phyloP scores from a whole-genome alignment of 345 rosid genomes.

The Ricinus communis region DNA sequence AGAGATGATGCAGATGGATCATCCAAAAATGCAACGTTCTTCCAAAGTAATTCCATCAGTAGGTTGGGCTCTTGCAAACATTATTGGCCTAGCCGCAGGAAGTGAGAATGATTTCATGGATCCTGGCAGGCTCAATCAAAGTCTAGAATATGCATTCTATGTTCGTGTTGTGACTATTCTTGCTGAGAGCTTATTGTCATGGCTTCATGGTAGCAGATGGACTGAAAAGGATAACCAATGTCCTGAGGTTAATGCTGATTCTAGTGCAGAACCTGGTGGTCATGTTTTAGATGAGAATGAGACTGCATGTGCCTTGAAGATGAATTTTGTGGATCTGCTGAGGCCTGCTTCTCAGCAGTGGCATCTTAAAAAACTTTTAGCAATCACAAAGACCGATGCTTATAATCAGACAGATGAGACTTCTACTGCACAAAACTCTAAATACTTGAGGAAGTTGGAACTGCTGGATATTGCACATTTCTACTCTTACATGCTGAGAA shows the following conservation, averaged over 20 bases:
- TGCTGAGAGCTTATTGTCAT: slow-evolving; percentile 58
- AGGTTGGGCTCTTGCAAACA: slow-evolving; percentile 90
- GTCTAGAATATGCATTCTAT: slow-evolving; percentile 57
- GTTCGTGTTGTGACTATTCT: slow-evolving; percentile 59
- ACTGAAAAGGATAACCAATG: slow-evolving; percentile 43
- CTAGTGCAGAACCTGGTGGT: slow-evolving; percentile 27
- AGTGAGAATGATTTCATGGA: slow-evolving; percentile 61
- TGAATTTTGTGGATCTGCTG: slow-evolving; percentile 57
- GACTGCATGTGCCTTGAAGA: slow-evolving; percentile 33
- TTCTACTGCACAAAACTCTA: slow-evolving; percentile 26
- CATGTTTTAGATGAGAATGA: slow-evolving; percentile 30
- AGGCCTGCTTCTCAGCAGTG: slow-evolving; percentile 85
- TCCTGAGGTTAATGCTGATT: slow-evolving; percentile 42
- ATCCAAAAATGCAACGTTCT: slow-evolving; percentile 35
- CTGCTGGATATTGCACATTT: slow-evolving; percentile 68
- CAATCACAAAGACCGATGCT: slow-evolving; percentile 42
- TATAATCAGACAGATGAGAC: slow-evolving; percentile 28
- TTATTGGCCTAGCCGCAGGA: slow-evolving; percentile 61
- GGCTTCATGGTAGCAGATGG: slow-evolving; percentile 50
- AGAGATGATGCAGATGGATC: slow-evolving; percentile 52
- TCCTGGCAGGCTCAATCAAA: slow-evolving; percentile 45
- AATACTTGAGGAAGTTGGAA: slow-evolving; percentile 43
- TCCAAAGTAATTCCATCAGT: slow-evolving; percentile 57
- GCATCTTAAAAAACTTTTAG: slow-evolving; percentile 80
- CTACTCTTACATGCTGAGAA: slow-evolving; percentile 80